Evolutionary conservation across 345 rosid species (phyloP).

Genomic region (Sapria himalayana): DNA sequence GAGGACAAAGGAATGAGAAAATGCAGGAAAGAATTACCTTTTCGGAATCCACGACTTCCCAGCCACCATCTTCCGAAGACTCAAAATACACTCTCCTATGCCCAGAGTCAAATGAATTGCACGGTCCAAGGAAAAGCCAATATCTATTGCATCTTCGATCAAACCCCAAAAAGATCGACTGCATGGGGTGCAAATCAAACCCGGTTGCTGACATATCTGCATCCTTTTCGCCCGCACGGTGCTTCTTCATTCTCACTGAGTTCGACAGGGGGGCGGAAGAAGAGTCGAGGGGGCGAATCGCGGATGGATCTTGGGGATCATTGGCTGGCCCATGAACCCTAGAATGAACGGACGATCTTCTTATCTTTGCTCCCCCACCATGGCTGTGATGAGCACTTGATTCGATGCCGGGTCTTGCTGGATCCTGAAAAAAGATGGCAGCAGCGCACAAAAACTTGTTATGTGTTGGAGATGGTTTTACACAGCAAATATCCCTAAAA

Average conservation of each 20-base stretch:
- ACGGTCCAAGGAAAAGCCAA: conserved; percentile 98
- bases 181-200: conserved; percentile 47
- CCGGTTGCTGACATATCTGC: conserved; percentile 16
- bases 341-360: conserved; percentile 42
- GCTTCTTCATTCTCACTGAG: conserved; percentile 12
- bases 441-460: background rate
- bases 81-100: conserved; percentile 89
- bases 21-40: conserved; percentile 29
- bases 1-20: background rate
- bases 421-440: conserved; percentile 22
- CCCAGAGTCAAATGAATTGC: conserved; percentile 65
- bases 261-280: conserved; percentile 19
- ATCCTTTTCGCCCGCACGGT: conserved; percentile 12
- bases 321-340: conserved; percentile 17
- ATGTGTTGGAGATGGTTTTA: background rate
- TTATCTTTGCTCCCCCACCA: conserved; percentile 87
- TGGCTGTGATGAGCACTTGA: conserved; percentile 21
- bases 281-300: conserved; percentile 54
- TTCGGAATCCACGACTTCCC: conserved; percentile 75
- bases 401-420: conserved; percentile 21
- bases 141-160: conserved; percentile 91
- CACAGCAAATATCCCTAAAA: background rate
- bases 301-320: conserved; percentile 18
- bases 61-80: conserved; percentile 96
- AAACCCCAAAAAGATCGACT: conserved; percentile 76